A percentile compares a stretch with the other conserved stretches of the same genome.
Evolutionary conservation across 2,329 filamentous ascomycete genomes (phyloP).

Genomic region (Podosphaera fusca): DNA sequence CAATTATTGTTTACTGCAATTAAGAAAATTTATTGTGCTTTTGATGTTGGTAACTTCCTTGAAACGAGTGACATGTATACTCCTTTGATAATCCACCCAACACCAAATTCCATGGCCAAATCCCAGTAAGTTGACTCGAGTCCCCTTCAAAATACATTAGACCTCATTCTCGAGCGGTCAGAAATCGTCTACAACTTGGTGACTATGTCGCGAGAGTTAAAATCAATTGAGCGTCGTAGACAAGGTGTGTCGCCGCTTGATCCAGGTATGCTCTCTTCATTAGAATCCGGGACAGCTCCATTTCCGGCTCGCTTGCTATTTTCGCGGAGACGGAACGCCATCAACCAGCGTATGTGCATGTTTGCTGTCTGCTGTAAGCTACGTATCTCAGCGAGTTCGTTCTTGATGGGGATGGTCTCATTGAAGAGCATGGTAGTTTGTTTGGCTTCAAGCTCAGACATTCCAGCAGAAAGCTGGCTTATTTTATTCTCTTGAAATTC

Average conservation of each 20-base stretch:
- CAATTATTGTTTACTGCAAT: no score
- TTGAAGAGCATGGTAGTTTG: slow-evolving; percentile 38
- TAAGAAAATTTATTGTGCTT: no score
- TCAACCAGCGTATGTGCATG: slow-evolving; percentile 17
- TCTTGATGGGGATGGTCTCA: slow-evolving; percentile 35
- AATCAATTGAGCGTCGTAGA: slow-evolving; percentile 4
- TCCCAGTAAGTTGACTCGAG: no score
- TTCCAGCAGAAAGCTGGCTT: slow-evolving; percentile 30
- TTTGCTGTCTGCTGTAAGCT: slow-evolving; percentile 15
- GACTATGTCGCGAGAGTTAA: slow-evolving; percentile 3
- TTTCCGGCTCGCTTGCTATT: slow-evolving; percentile 9
- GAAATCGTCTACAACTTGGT: slow-evolving; percentile 3
- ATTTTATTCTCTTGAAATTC: slow-evolving; percentile 31
- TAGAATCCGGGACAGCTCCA: slow-evolving; percentile 3
- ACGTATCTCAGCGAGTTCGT: slow-evolving; percentile 31
- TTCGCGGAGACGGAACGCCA: slow-evolving; percentile 16
- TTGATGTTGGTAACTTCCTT: no score
- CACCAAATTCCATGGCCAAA: no score
- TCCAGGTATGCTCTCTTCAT: slow-evolving; percentile 3
- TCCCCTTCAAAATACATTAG: no score
- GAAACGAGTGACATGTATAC: no score
- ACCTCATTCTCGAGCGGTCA: no score
- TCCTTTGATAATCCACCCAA: no score
- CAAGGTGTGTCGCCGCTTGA: slow-evolving; percentile 1
- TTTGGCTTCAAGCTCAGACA: slow-evolving; percentile 34